phyloP scores from a whole-genome alignment of 306 rosid genomes.

The Medicago lupulina region DNA sequence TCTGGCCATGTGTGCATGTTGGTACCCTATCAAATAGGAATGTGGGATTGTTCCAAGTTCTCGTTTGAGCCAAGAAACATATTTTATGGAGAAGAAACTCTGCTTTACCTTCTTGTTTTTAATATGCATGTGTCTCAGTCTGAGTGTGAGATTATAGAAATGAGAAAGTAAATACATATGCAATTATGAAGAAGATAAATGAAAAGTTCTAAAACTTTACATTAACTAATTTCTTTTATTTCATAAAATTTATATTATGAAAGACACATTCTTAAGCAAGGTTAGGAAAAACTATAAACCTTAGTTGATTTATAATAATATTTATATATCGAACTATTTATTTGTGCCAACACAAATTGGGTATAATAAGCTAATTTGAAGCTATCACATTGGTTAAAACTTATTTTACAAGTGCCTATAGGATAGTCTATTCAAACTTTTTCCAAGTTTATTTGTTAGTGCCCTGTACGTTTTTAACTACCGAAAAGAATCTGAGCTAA shows the following conservation, averaged over 20 bases:
- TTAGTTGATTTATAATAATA: too few relatives aligned
- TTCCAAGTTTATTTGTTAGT: background rate
- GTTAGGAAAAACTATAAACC: too few relatives aligned
- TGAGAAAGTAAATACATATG: background rate
- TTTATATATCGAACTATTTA: too few relatives aligned
- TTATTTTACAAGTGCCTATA: background rate
- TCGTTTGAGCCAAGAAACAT: background rate
- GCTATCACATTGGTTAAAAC: background rate
- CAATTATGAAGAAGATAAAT: too few relatives aligned
- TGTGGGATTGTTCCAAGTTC: background rate
- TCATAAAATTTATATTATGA: background rate
- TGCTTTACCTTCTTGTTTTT: background rate
- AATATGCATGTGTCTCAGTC: background rate
- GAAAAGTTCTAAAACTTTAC: background rate
- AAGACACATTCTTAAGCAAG: too few relatives aligned
- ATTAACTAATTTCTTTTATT: background rate
- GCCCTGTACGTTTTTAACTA: too few relatives aligned
- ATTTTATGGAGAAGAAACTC: too few relatives aligned
- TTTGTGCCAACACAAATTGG: too few relatives aligned
- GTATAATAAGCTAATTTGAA: too few relatives aligned
- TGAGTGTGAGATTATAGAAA: background rate
- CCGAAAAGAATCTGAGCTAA: too few relatives aligned
- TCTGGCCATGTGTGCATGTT: constrained; percentile 9
- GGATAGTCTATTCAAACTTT: background rate
- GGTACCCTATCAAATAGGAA: background rate